These are phyloP conservation scores for Diplodia sapinea DNA, from an alignment of 2,329 filamentous ascomycete genomes.

Conservation along the genomic window DNA sequence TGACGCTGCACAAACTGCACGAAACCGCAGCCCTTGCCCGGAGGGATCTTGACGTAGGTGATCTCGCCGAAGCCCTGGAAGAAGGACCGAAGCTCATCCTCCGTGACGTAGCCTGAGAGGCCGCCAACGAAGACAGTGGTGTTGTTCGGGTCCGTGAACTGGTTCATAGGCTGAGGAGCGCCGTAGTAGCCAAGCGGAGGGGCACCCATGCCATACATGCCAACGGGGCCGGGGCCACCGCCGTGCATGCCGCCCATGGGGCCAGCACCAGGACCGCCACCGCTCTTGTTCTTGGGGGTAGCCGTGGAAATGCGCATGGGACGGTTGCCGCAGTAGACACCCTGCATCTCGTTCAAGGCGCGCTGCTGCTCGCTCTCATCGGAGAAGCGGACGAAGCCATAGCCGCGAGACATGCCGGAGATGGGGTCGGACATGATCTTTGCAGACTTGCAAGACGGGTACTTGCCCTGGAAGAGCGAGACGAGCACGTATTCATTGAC, in stretches of 20 bases:
- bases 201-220: constrained; percentile 73
- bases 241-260: constrained; percentile 57
- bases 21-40: constrained; percentile 98
- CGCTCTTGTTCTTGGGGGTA: constrained; percentile 88
- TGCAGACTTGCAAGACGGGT: constrained; percentile 96
- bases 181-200: constrained; percentile 71
- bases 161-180: constrained; percentile 88
- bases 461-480: constrained; percentile 94
- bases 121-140: constrained; percentile 98
- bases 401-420: constrained; percentile 95
- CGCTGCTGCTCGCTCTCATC: constrained; percentile 96
- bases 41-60: constrained; percentile 99
- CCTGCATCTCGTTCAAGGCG: constrained; percentile 96
- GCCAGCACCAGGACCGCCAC: constrained; percentile 59
- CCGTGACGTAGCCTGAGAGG: constrained; percentile 95
- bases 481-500: constrained; percentile 98
- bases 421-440: constrained; percentile 99
- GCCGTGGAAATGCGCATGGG: constrained; percentile 99
- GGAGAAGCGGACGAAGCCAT: constrained; percentile 96
- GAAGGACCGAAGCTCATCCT: constrained; percentile 99
- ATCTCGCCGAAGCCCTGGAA: constrained; percentile 99
- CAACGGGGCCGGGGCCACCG: constrained; percentile 53
- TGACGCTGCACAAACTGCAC: constrained; percentile 99
- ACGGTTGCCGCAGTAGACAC: constrained; percentile 97
- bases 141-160: constrained; percentile 99